Conservation (phyloP, 2,329 filamentous ascomycete genomes). For the Emmonsia crescens region DNA sequence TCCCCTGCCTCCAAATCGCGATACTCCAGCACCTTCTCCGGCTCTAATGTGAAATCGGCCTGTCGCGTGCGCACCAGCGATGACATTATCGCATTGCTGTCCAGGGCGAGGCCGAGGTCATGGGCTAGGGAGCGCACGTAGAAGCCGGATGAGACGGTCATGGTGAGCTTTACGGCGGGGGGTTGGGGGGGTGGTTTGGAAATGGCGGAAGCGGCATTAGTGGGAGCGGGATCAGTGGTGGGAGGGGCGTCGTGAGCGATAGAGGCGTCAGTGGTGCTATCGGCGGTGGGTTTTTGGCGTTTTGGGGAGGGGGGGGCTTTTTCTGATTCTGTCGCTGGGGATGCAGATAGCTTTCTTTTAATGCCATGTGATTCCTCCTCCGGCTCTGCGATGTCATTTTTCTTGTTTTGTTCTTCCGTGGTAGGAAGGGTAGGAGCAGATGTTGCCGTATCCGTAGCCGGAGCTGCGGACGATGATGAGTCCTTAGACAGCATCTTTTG, state of each 20-base stretch:
- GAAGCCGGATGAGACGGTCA: constrained; percentile 92
- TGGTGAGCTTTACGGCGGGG: constrained; percentile 69
- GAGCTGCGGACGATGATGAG: constrained; percentile 14
- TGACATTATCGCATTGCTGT: constrained; percentile 76
- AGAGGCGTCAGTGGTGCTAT: neutral
- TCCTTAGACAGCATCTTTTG: constrained; percentile 49
- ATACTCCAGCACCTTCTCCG: constrained; percentile 65
- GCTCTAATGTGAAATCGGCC: constrained; percentile 63
- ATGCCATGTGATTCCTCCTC: neutral
- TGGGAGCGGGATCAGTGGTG: neutral
- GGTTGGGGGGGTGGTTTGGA: constrained; percentile 24
- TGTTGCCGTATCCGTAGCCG: neutral
- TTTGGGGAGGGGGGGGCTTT: neutral
- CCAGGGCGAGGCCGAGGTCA: constrained; percentile 73
- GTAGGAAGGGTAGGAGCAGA: neutral
- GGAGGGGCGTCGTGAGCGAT: neutral
- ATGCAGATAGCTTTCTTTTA: neutral
- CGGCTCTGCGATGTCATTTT: constrained; percentile 2
- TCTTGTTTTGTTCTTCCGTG: constrained; percentile 21
- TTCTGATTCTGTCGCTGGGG: neutral
- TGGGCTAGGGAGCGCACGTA: constrained; percentile 92
- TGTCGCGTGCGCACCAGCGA: constrained; percentile 72
- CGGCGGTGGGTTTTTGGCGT: constrained; percentile 3
- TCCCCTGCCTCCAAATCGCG: constrained; percentile 65
- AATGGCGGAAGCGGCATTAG: constrained; percentile 1